Evolutionary conservation across 164 flowering plant species (phyloP), one percentile per base, ranked within the genome.

Genomic region (Houttuynia cordata): DNA sequence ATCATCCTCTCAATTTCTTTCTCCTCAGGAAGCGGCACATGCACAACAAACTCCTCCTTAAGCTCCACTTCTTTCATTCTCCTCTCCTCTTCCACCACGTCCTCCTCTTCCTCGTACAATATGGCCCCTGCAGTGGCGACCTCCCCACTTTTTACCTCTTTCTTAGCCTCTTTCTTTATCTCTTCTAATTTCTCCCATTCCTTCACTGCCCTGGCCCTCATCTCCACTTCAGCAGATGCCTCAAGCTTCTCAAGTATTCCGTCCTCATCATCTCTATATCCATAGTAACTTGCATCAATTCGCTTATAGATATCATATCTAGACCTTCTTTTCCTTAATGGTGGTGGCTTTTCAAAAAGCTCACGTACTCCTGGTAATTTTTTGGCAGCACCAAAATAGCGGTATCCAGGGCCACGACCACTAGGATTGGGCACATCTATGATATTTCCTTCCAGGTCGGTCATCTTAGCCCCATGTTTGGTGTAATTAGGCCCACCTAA

Each of bases 361-460:
- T 91, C 98, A 24, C 76, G 66, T 1, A 91, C 98, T 12, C 96
- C 98, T 1, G 98, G 98, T 24, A 91, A 59, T 77, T 87, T 83
- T 80, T 91, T 91, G 10, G 98, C 95, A 0, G 98, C 96, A 12
- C 98, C 98, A 53, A 91, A 91, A 67, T 87, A 87, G 51, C 96
- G 75, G 61, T 88, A 88, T 1, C 98, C 98, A 0, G 95, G 92
- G 24, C 98, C 96, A 1, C 96, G 79, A 5, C 96, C 96, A 47
- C 95, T 79, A 30, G 96, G 96, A 66, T 88, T 91, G 0, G 96
- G 97, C 10, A 91, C 98, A 63, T 91, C 98, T 15, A 91, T 82
- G n/a, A n/a, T n/a, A n/a, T n/a, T n/a, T n/a, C n/a, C n/a, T n/a
- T n/a, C n/a, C n/a, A n/a, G n/a, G n/a, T n/a, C n/a, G n/a, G n/a